phyloP scores from a whole-genome alignment of 306 rosid genomes.

The Prunus armeniaca region DNA sequence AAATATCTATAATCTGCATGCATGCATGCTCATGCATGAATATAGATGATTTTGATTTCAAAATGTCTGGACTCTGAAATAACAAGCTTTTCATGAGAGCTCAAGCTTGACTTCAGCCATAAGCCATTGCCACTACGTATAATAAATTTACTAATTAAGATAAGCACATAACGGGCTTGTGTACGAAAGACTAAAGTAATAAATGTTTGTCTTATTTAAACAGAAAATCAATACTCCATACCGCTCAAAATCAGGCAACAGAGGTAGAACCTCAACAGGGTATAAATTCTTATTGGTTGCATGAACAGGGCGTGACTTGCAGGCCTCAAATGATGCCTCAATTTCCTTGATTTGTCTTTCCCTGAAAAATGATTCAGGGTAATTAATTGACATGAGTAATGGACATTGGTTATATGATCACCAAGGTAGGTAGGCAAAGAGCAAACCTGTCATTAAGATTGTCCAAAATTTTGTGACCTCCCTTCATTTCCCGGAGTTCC shows the following conservation, averaged over 20 bases:
- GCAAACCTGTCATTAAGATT: conserved; percentile 70
- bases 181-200: not conserved
- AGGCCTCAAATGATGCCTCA: conserved; percentile 95
- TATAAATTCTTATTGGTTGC: conserved; percentile 80
- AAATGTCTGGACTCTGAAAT: not conserved
- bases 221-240: conserved; percentile 26
- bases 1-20: not conserved
- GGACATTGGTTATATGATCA: conserved; percentile 1
- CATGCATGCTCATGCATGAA: not conserved
- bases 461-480: conserved; percentile 67
- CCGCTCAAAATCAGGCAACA: conserved; percentile 88
- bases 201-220: not conserved
- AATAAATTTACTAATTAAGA: not conserved
- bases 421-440: conserved; percentile 6
- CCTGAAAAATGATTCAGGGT: conserved; percentile 42
- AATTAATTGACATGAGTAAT: conserved; percentile 7
- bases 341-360: conserved; percentile 94
- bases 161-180: not conserved
- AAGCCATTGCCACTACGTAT: not conserved
- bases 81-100: not conserved
- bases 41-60: not conserved
- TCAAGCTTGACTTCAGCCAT: not conserved
- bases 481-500: conserved; percentile 85
- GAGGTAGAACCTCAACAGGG: conserved; percentile 91
- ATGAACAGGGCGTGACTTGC: conserved; percentile 85